Evolutionary conservation across 306 rosid genomes (phyloP), one percentile per base, ranked within the genome.

Genomic region (Morella rubra): DNA sequence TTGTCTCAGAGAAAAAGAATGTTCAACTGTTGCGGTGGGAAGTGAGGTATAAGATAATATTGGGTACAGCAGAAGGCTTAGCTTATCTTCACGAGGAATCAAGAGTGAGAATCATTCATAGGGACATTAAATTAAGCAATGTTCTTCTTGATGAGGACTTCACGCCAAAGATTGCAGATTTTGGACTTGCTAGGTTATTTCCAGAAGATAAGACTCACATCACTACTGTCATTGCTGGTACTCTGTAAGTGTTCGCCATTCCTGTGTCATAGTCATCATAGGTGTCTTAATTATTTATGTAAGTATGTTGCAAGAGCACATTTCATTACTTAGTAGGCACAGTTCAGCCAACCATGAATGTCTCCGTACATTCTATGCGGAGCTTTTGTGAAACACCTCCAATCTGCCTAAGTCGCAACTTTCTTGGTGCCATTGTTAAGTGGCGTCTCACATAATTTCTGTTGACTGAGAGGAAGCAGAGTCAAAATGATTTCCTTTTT

Each of bases 121-220:
- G 95, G 62, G 95, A 90, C 72, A 86, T 88, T 64, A 90, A 90
- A 51, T 79, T 84, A 50, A 88, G 95, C 80, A 90, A 90, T 65
- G 58, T 90, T 55, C 54, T 90, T 47, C 90, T 90, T 32, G 90
- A 88, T 12, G 79, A 84, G 44, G 79, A 90, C 42, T 86, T 87
- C 81, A 77, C 78, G 9, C 77, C 95, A 10, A 90, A 88, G 83
- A 86, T 90, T 73, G 95, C 90, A 12, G 92, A 90, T 84, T 90
- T 90, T 73, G 95, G 95, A 73, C 90, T 90, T n/a, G 95, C 92
- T 77, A 83, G 95, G 76, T 75, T 90, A 32, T 88, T 90, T 52
- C 79, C 81, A 8, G 87, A 81, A 65, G 76, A 84, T 67, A 64
- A 81, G 78, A 84, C 83, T 19, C 87, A 84, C 70, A 81, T 84